These are phyloP conservation scores for Penicillium sp. DNA, from an alignment of 2,329 filamentous ascomycete species.

Conservation along the genomic window DNA sequence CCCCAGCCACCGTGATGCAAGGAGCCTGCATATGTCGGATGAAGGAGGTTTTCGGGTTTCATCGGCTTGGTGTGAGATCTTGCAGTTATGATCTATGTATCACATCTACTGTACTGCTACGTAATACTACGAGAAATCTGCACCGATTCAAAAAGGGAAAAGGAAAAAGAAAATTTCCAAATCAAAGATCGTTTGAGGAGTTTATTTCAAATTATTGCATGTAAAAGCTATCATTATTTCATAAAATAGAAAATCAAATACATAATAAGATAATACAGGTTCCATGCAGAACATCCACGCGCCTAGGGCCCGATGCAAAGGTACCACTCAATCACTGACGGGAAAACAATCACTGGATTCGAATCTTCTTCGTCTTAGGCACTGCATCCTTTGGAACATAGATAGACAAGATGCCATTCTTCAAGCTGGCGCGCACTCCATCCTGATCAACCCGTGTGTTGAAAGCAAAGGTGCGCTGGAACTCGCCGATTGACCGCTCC, in stretches of 20 bases:
- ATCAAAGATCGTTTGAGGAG: no score
- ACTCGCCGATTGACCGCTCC: slow-evolving; percentile 62
- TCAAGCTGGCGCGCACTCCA: slow-evolving; percentile 61
- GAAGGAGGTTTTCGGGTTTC: not conserved
- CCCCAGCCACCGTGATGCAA: not conserved
- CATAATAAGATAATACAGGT: no score
- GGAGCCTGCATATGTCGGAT: not conserved
- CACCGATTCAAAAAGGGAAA: no score
- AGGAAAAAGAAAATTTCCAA: no score
- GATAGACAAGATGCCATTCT: slow-evolving; percentile 62
- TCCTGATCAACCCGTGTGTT: slow-evolving; percentile 62
- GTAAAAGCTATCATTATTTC: no score
- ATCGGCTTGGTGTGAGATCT: not conserved
- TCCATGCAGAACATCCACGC: no score
- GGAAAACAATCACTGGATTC: slow-evolving; percentile 39
- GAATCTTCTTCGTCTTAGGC: slow-evolving; percentile 56
- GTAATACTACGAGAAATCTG: no score
- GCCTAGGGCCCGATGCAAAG: no score
- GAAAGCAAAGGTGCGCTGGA: slow-evolving; percentile 62
- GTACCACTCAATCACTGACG: no score
- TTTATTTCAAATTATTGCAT: no score
- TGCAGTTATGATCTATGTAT: no score
- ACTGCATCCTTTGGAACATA: slow-evolving; percentile 59
- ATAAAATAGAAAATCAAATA: no score
- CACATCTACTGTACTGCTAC: not conserved